Conservation (phyloP, 176 grass and related monocot species). For the Thinopyrum elongatum region DNA sequence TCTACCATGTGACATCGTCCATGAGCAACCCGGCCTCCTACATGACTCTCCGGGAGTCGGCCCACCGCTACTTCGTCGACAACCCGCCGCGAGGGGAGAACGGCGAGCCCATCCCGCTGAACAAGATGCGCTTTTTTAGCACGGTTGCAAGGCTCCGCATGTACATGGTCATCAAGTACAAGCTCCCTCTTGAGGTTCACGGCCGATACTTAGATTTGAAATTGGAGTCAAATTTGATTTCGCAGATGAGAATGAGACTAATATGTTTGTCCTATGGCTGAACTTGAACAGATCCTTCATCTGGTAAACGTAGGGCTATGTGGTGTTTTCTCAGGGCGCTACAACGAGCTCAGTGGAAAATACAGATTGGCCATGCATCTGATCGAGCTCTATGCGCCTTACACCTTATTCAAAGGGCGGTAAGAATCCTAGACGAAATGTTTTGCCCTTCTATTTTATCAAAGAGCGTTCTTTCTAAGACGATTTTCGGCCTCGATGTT, state of each 20-base stretch:
- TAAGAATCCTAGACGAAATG: background rate
- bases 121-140: background rate
- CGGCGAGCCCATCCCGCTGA: background rate
- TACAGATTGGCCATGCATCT: background rate
- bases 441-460: background rate
- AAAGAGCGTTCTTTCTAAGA: background rate
- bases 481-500: background rate
- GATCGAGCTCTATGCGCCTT: background rate
- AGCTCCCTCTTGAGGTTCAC: background rate
- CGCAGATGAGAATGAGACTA: background rate
- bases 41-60: background rate
- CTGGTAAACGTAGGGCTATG: background rate
- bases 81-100: background rate
- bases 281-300: background rate
- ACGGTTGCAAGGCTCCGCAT: background rate
- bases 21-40: background rate
- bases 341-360: background rate
- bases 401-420: background rate
- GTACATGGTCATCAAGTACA: background rate
- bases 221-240: background rate
- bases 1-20: background rate
- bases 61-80: background rate
- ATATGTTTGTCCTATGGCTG: background rate
- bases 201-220: background rate
- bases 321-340: background rate